Conservation (phyloP, 495 filamentous ascomycete species). For the Letharia lupina region DNA sequence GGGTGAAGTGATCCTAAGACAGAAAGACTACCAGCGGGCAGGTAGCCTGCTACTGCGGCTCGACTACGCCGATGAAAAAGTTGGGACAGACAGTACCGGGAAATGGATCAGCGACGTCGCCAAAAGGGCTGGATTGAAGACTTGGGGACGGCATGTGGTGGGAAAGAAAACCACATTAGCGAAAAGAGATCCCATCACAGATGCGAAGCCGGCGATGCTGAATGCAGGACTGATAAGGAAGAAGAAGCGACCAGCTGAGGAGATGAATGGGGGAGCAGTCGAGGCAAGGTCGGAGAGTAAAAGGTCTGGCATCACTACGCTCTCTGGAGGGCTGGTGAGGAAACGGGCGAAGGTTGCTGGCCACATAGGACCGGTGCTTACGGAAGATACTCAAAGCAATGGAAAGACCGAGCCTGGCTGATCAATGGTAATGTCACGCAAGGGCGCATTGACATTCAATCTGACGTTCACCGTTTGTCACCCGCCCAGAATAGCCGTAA, state of each 20-base stretch:
- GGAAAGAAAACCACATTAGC: slow-evolving; percentile 31
- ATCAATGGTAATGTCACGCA: not conserved
- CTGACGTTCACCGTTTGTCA: not conserved
- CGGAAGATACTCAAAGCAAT: not conserved
- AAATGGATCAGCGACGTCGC: slow-evolving; percentile 62
- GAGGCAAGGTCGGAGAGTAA: slow-evolving; percentile 14
- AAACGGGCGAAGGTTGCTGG: slow-evolving; percentile 27
- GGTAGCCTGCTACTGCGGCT: slow-evolving; percentile 72
- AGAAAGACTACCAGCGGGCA: slow-evolving; percentile 66
- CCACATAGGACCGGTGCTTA: not conserved
- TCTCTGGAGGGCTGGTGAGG: slow-evolving; percentile 50
- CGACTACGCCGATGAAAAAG: slow-evolving; percentile 66
- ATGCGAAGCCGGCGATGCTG: slow-evolving; percentile 29
- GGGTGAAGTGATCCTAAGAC: slow-evolving; percentile 60
- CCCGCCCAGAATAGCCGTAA: not conserved
- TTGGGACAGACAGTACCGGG: slow-evolving; percentile 59
- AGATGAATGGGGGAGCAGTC: slow-evolving; percentile 31
- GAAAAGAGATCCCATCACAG: not conserved
- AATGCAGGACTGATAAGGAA: slow-evolving; percentile 44
- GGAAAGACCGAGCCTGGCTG: slow-evolving; percentile 8
- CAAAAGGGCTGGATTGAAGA: slow-evolving; percentile 42
- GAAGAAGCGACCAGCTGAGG: slow-evolving; percentile 33
- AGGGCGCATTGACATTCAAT: not conserved
- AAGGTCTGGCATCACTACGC: slow-evolving; percentile 45
- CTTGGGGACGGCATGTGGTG: slow-evolving; percentile 47